A percentile compares a stretch with the other conserved stretches of the same genome.
These are phyloP conservation scores for Auricularia sp. DNA, from an alignment of 768 basidiomycete genomes.

Conservation along the genomic window DNA sequence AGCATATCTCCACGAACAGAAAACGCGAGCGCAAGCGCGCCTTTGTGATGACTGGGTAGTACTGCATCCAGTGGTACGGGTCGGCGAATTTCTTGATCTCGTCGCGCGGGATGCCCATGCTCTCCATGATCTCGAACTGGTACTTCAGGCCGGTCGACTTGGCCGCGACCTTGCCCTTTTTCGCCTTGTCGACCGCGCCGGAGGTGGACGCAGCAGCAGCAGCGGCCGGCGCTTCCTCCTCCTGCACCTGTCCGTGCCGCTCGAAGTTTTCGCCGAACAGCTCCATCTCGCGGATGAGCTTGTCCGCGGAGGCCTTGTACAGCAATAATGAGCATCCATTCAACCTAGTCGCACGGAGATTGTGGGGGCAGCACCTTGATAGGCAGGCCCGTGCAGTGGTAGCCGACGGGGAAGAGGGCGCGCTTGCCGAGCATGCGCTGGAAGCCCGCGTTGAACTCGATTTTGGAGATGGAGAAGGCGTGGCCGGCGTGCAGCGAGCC, in stretches of 20 bases:
- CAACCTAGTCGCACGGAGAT: no score
- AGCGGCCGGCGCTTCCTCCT: conserved; percentile 33
- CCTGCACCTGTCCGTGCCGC: conserved; percentile 38
- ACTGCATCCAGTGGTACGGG: conserved; percentile 82
- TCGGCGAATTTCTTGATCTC: conserved; percentile 97
- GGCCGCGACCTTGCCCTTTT: conserved; percentile 89
- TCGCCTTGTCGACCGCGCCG: conserved; percentile 59
- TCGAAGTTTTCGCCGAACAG: conserved; percentile 90
- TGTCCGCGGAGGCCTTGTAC: conserved; percentile 84
- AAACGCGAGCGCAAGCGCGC: no score
- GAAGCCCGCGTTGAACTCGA: conserved; percentile 93
- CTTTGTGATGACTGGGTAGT: conserved; percentile 88
- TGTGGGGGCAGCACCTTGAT: conserved; percentile 61
- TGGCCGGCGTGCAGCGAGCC: conserved; percentile 95
- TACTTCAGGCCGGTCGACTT: conserved; percentile 91
- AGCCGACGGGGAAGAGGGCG: conserved; percentile 92
- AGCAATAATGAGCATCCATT: not conserved
- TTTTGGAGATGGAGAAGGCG: conserved; percentile 95
- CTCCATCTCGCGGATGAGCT: conserved; percentile 93
- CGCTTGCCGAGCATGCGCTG: conserved; percentile 92
- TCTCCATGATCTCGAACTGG: conserved; percentile 98
- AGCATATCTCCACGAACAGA: no score
- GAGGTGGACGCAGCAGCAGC: conserved; percentile 32
- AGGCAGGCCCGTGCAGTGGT: conserved; percentile 98
- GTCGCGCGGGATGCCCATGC: conserved; percentile 73